These are phyloP conservation scores for Xerocomellus intermedius DNA, from an alignment of 768 basidiomycete genomes.

Conservation along the genomic window DNA sequence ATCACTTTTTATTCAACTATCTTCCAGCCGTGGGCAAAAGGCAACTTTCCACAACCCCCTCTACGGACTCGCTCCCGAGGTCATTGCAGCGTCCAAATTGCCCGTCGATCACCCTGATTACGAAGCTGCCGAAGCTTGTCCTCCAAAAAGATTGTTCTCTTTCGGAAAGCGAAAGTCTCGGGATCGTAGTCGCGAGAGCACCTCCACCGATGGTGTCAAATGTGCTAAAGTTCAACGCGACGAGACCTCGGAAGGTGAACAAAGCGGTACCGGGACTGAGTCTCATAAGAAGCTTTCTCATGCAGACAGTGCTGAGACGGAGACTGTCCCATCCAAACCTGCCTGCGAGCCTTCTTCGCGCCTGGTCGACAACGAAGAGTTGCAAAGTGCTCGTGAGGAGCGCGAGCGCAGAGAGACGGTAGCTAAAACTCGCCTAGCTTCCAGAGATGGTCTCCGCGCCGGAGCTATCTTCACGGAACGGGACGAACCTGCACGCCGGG, in stretches of 20 bases:
- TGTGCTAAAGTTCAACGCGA: conserved; percentile 8
- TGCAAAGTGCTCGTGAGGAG: conserved; percentile 19
- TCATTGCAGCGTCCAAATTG: conserved; percentile 44
- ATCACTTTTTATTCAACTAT: conserved; percentile 1
- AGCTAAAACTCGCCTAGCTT: conserved; percentile 22
- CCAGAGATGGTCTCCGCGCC: conserved; percentile 30
- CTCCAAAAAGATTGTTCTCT: conserved; percentile 57
- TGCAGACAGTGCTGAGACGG: conserved; percentile 4
- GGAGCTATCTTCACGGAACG: conserved; percentile 29
- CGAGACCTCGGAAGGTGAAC: conserved; percentile 18
- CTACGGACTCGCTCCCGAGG: conserved; percentile 48
- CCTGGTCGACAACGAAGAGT: conserved; percentile 1
- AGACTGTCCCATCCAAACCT: conserved; percentile 6
- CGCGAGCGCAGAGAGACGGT: conserved; percentile 27
- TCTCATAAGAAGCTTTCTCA: not conserved
- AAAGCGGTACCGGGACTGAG: not conserved
- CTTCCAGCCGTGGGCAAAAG: conserved; percentile 64
- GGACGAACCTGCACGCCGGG: conserved; percentile 30
- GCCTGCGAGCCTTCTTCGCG: not conserved
- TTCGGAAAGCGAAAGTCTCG: conserved; percentile 28
- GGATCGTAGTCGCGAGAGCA: conserved; percentile 24
- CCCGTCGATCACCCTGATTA: conserved; percentile 66
- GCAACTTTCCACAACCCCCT: conserved; percentile 63
- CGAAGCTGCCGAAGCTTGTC: conserved; percentile 52
- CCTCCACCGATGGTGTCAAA: conserved; percentile 13